phyloP scores from a whole-genome alignment of 108 stramenopile species.

The Cylindrotheca fusiformis region DNA sequence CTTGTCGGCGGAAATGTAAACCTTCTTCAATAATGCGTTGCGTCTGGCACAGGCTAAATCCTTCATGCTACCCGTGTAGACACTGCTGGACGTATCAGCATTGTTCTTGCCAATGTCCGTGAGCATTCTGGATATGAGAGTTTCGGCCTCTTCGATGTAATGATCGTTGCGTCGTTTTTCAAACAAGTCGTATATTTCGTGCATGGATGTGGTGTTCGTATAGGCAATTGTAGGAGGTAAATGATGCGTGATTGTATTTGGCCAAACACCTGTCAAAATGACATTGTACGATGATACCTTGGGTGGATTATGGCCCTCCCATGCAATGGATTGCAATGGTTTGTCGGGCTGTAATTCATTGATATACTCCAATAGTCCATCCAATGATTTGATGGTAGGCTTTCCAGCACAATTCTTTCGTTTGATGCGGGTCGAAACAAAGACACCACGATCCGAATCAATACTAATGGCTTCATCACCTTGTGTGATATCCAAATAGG shows the following conservation, averaged over 20 bases:
- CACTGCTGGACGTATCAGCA: background rate
- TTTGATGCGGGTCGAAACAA: background rate
- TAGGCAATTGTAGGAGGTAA: background rate
- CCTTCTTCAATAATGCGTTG: background rate
- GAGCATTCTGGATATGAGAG: background rate
- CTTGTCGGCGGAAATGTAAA: background rate
- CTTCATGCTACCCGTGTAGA: background rate
- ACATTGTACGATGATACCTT: background rate
- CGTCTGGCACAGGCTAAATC: background rate
- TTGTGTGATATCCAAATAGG: background rate
- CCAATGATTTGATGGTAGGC: background rate
- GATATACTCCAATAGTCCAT: background rate
- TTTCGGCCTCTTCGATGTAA: background rate
- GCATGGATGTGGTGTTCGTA: background rate
- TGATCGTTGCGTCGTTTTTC: background rate
- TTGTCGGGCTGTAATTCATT: background rate
- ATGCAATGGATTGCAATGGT: background rate
- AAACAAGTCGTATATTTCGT: background rate
- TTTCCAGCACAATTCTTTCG: background rate
- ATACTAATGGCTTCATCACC: background rate
- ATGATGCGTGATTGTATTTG: background rate
- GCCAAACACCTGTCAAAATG: background rate
- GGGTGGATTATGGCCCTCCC: background rate
- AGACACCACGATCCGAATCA: background rate
- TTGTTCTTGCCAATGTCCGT: background rate